Conservation (phyloP, 176 grass and related monocot genomes). For the Musa acuminata region DNA sequence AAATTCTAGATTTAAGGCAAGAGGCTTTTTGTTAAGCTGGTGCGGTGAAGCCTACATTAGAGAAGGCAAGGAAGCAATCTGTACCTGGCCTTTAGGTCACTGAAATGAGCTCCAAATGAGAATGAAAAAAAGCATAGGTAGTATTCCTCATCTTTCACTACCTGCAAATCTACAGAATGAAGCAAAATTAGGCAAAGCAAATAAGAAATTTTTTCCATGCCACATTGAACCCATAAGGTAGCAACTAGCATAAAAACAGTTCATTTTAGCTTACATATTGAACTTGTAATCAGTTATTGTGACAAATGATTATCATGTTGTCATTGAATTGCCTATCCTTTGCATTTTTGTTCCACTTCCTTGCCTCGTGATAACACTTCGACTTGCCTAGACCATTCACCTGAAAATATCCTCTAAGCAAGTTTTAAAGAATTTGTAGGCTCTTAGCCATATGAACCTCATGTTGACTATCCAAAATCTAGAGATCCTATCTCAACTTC, state of each 20-base stretch:
- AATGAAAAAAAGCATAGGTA: conserved; percentile 2
- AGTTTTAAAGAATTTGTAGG: background rate
- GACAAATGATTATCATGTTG: background rate
- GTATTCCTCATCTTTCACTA: conserved; percentile 16
- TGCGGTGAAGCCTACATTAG: background rate
- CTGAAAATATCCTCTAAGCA: background rate
- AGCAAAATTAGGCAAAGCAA: conserved; percentile 5
- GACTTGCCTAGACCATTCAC: background rate
- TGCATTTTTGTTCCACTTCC: background rate
- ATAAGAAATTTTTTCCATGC: background rate
- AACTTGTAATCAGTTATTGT: too few relatives aligned
- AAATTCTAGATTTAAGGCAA: background rate
- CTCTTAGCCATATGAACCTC: background rate
- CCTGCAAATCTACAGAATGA: conserved; percentile 11
- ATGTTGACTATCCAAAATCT: background rate
- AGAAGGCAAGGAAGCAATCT: background rate
- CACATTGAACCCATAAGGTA: background rate
- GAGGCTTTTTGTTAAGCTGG: background rate
- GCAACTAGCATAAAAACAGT: background rate
- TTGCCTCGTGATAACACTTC: background rate
- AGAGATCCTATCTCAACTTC: background rate
- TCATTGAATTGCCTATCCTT: background rate
- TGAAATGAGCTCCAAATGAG: conserved; percentile 5
- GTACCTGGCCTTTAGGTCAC: conserved; percentile 5
- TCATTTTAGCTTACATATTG: too few relatives aligned